phyloP scores from a whole-genome alignment of 2,329 filamentous ascomycete species.

The Apiospora arundinis region DNA sequence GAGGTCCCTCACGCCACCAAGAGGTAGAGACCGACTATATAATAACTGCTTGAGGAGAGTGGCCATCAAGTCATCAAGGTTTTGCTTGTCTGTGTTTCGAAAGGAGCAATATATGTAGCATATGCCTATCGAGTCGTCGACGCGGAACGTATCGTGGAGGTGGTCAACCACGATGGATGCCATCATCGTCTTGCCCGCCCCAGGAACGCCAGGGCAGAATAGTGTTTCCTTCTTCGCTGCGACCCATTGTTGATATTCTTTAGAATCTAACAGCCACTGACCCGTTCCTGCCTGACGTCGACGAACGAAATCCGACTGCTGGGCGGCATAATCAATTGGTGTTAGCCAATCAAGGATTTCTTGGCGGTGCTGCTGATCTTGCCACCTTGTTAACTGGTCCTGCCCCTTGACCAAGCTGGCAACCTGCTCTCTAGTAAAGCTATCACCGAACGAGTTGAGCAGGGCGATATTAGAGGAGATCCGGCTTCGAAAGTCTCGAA shows the following conservation, averaged over 20 bases:
- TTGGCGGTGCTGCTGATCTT: background rate
- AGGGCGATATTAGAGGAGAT: constrained; percentile 27
- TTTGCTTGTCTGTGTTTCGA: too few species aligned
- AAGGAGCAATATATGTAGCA: too few species aligned
- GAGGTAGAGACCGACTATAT: too few species aligned
- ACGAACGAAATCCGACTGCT: constrained; percentile 48
- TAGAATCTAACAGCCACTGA: constrained; percentile 50
- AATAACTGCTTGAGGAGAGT: too few species aligned
- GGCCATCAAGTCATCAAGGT: too few species aligned
- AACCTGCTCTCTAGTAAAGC: background rate
- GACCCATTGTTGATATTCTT: constrained; percentile 42
- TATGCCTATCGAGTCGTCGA: too few species aligned
- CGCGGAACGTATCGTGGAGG: too few species aligned
- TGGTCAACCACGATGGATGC: too few species aligned
- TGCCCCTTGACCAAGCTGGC: background rate
- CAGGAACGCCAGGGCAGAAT: constrained; percentile 55
- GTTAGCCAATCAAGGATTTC: constrained; percentile 49
- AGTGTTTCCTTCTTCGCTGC: constrained; percentile 37
- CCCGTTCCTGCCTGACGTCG: constrained; percentile 49
- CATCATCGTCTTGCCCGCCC: too few species aligned
- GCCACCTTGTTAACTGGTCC: background rate
- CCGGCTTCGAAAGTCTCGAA: constrained; percentile 30
- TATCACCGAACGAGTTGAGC: constrained; percentile 16
- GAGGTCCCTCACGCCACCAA: too few species aligned
- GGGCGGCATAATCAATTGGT: constrained; percentile 38